Base-by-base conservation (phyloP, 805 yeast species). In the Pichia californica region DNA sequence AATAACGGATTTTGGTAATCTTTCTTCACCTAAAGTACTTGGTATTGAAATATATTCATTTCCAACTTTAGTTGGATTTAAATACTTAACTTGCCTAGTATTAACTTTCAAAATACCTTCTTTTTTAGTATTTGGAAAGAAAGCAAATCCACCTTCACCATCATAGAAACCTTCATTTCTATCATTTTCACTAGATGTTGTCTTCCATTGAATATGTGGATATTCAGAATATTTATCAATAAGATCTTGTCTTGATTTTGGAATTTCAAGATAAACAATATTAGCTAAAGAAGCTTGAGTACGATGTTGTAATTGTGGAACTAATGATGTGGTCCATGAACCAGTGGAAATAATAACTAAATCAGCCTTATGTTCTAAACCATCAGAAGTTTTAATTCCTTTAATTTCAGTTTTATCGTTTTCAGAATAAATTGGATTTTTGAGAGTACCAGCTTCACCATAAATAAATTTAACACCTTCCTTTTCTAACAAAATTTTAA, bases 331-430 rank as follows among this genome's bases (percentile, higher is more conserved):
- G 2, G 59, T 43, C 59, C 57, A 55, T 7, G 56, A 54, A 11
- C 59, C 57, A 16, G 49, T 39, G 19, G 47, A 38, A 9, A 52
- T 43, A 33, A 55, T 43, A 11, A 53, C 57, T 15, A 54, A 36
- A 38, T 54, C 53, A 7, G 53, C 52, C 6, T 13, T 11, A 35
- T 53, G 57, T 4, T 18, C 21, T 13, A 36, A 40, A 3, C 57
- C 61, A 45, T 59, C 63, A 16, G 35, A 38, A 3, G 62, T 57
- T 13, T 40, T 41, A 26, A 58, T 53, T n/a, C 62, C 62, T 23
- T 40, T 40, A 19, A 53, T 45, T n/a, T n/a, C 18, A 15, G 28
- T 8, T 1, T 40, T 43, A 10, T 27, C 31, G 7, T 36, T 38
- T 4, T 33, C 15, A 15, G 37, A 19, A 13, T 18, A 23, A 16